Evolutionary conservation across 257 asterid species (phyloP).

Genomic region (Solanum ossicruentum): DNA sequence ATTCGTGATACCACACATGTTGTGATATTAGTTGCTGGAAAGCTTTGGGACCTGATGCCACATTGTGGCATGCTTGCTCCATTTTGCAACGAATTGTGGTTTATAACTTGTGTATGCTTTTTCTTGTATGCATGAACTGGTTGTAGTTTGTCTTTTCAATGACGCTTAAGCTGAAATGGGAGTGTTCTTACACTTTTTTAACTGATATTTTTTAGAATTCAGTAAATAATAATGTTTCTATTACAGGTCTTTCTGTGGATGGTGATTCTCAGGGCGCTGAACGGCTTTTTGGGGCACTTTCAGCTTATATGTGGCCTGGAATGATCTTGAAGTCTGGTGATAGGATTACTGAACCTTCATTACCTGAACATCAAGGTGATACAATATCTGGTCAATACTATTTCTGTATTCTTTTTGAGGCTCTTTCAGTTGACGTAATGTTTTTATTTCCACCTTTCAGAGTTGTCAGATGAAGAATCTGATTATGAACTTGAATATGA

Average conservation of each 20-base stretch:
- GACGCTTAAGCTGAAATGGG: background rate
- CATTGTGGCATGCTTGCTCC: background rate
- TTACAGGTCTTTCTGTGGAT: constrained; percentile 35
- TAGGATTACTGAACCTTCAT: constrained; percentile 56
- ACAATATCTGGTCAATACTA: background rate
- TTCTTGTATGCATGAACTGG: background rate
- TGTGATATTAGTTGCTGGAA: background rate
- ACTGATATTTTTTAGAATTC: background rate
- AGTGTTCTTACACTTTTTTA: background rate
- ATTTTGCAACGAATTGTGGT: background rate
- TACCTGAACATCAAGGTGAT: constrained; percentile 71
- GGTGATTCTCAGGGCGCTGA: constrained; percentile 96
- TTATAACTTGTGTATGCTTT: background rate
- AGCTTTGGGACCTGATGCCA: background rate
- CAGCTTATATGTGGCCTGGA: constrained; percentile 99
- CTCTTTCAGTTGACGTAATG: background rate
- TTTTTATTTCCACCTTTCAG: constrained; percentile 22
- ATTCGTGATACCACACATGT: background rate
- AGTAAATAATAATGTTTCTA: background rate
- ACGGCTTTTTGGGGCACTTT: constrained; percentile 76
- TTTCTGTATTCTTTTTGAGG: background rate
- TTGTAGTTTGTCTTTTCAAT: background rate
- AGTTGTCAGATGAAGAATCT: constrained; percentile 64
- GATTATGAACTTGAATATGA: constrained; percentile 73
- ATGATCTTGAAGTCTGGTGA: constrained; percentile 91